Conservation (phyloP, 768 basidiomycete species). For the Russula ochroleuca region DNA sequence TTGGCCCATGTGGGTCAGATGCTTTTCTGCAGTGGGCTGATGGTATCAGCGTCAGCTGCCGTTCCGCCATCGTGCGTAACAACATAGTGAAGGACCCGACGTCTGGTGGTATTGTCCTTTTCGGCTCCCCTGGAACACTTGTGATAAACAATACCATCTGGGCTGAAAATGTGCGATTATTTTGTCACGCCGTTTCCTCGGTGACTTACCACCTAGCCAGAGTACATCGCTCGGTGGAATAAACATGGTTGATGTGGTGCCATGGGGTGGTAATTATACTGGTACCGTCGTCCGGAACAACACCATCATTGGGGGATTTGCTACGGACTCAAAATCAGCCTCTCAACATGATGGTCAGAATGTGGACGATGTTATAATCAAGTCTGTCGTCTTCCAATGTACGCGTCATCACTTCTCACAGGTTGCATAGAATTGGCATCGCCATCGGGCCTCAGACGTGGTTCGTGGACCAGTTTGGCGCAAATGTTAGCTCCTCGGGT, state of each 20-base stretch:
- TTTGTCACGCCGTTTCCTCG: background rate
- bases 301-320: slow-evolving; percentile 63
- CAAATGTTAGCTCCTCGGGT: slow-evolving; percentile 52
- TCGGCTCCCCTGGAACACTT: slow-evolving; percentile 67
- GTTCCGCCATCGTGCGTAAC: slow-evolving; percentile 54
- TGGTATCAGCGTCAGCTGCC: slow-evolving; percentile 71
- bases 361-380: slow-evolving; percentile 57
- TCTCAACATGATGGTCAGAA: slow-evolving; percentile 52
- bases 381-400: slow-evolving; percentile 43
- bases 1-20: slow-evolving; percentile 72
- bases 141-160: slow-evolving; percentile 77
- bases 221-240: slow-evolving; percentile 70
- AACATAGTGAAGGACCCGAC: slow-evolving; percentile 71
- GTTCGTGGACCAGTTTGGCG: slow-evolving; percentile 58
- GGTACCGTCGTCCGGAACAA: slow-evolving; percentile 66
- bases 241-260: slow-evolving; percentile 69
- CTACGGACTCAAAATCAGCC: slow-evolving; percentile 42
- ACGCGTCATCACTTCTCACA: slow-evolving; percentile 10
- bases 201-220: slow-evolving; percentile 35
- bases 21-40: slow-evolving; percentile 73
- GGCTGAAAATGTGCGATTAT: slow-evolving; percentile 53
- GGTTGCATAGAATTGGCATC: slow-evolving; percentile 58
- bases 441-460: slow-evolving; percentile 77
- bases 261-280: slow-evolving; percentile 60
- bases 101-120: slow-evolving; percentile 76